phyloP scores from a whole-genome alignment of 1,284 basidiomycete species.

The Stereum hirsutum region DNA sequence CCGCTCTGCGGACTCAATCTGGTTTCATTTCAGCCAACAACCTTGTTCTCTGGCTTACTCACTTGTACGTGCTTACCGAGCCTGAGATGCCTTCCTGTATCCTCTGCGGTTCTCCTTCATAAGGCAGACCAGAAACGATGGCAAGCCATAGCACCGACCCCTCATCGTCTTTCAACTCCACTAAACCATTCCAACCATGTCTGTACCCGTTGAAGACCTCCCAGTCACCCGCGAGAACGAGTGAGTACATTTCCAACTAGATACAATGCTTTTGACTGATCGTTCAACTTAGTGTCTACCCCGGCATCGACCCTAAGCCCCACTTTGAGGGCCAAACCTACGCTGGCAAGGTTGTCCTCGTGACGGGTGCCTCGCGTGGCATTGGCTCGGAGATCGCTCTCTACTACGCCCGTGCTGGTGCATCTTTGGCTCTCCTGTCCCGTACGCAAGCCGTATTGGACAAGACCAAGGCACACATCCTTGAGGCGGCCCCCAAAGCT shows the following conservation, averaged over 20 bases:
- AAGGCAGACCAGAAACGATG: too few species aligned
- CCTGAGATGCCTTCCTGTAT: too few species aligned
- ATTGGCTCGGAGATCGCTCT: constrained; percentile 8
- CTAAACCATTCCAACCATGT: neutral
- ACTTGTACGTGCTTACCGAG: too few species aligned
- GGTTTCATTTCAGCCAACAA: too few species aligned
- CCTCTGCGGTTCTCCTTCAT: too few species aligned
- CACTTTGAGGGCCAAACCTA: constrained; percentile 1
- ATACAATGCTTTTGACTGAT: too few species aligned
- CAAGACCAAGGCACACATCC: neutral
- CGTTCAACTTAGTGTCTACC: constrained; percentile 13
- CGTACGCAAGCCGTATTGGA: constrained; percentile 5
- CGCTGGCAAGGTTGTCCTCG: constrained; percentile 11
- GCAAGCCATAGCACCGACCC: too few species aligned
- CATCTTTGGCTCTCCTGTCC: constrained; percentile 6
- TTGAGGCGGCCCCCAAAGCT: neutral
- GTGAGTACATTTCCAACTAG: too few species aligned
- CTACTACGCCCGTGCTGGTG: constrained; percentile 9
- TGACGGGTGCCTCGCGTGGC: constrained; percentile 10
- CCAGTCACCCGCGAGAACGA: neutral
- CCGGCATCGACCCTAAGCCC: constrained; percentile 8
- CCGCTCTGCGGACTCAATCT: too few species aligned
- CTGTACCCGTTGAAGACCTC: neutral
- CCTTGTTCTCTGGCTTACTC: too few species aligned
- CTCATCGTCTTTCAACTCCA: too few species aligned